Percentiles rank a stretch among this genome's conserved stretches.
These are phyloP conservation scores for Casuarina glauca DNA, from an alignment of 306 rosid genomes.

Conservation along the genomic window DNA sequence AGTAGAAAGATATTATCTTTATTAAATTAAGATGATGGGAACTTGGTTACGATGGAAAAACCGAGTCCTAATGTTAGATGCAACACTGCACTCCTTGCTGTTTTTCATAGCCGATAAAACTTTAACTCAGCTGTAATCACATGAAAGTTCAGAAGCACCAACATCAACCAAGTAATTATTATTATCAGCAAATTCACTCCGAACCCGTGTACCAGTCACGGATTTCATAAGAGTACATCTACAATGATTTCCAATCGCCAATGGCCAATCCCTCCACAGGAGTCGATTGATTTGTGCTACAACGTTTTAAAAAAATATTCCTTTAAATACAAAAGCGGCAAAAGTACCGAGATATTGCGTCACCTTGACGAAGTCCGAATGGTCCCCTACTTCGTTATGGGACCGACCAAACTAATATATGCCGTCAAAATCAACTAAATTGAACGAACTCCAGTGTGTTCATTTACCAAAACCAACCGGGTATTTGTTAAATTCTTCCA, in stretches of 20 bases:
- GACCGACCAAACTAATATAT: conserved; percentile 22
- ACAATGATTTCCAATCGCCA: conserved; percentile 19
- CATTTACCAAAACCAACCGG: conserved; percentile 22
- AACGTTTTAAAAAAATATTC: not conserved
- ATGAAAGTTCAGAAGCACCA: conserved; percentile 38
- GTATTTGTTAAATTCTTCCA: conserved; percentile 5
- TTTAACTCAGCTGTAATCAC: conserved; percentile 47
- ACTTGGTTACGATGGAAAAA: conserved; percentile 8
- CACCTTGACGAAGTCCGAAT: conserved; percentile 4
- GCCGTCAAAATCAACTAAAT: conserved; percentile 26
- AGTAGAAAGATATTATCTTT: not conserved
- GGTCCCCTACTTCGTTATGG: conserved; percentile 26
- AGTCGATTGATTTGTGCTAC: conserved; percentile 39
- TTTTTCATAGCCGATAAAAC: conserved; percentile 22
- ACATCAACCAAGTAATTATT: conserved; percentile 39
- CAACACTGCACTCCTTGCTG: conserved; percentile 11
- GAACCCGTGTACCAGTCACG: conserved; percentile 51
- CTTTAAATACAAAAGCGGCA: not conserved
- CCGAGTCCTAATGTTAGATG: conserved; percentile 14
- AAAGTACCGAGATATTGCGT: conserved; percentile 12
- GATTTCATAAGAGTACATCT: conserved; percentile 40
- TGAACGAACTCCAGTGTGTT: conserved; percentile 13
- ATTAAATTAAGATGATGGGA: not conserved
- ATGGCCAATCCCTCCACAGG: conserved; percentile 28
- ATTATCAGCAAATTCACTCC: conserved; percentile 52